Conservation (phyloP, 495 filamentous ascomycete species). For the Aspergillus olivimuriae region DNA sequence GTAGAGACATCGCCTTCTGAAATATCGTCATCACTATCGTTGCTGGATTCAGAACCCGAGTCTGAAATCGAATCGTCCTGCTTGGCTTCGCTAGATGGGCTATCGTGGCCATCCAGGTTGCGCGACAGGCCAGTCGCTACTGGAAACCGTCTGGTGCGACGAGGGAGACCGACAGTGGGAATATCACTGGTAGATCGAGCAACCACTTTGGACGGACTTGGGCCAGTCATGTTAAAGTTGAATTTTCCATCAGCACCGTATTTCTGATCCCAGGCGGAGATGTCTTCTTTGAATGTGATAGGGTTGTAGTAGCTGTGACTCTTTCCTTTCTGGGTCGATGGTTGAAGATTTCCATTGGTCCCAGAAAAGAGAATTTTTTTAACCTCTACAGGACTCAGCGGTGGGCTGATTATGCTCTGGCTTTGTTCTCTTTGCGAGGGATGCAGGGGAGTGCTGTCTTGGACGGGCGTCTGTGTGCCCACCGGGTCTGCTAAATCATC, state of each 20-base stretch:
- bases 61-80: slow-evolving; percentile 16
- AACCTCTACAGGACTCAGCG: slow-evolving; percentile 44
- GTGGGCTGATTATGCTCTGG: slow-evolving; percentile 48
- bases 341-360: slow-evolving; percentile 7
- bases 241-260: slow-evolving; percentile 47
- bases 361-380: slow-evolving; percentile 42
- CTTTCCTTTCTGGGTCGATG: slow-evolving; percentile 4
- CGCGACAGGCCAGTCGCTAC: not conserved
- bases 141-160: slow-evolving; percentile 13
- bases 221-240: slow-evolving; percentile 29
- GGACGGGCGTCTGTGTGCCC: too few relatives aligned
- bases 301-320: slow-evolving; percentile 42
- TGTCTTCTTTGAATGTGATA: slow-evolving; percentile 39
- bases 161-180: slow-evolving; percentile 38
- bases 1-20: slow-evolving; percentile 19
- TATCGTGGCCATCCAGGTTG: slow-evolving; percentile 3
- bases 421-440: too few relatives aligned
- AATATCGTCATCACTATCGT: slow-evolving; percentile 25
- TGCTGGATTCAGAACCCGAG: slow-evolving; percentile 27
- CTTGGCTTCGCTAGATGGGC: slow-evolving; percentile 4
- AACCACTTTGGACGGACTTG: slow-evolving; percentile 3
- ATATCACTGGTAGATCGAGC: slow-evolving; percentile 20
- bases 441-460: not conserved
- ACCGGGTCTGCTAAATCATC: too few relatives aligned
- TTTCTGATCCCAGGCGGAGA: slow-evolving; percentile 43